Evolutionary conservation across 768 basidiomycete species (phyloP), one percentile per base, ranked within the genome.

Genomic region (Filobasidium floriforme): DNA sequence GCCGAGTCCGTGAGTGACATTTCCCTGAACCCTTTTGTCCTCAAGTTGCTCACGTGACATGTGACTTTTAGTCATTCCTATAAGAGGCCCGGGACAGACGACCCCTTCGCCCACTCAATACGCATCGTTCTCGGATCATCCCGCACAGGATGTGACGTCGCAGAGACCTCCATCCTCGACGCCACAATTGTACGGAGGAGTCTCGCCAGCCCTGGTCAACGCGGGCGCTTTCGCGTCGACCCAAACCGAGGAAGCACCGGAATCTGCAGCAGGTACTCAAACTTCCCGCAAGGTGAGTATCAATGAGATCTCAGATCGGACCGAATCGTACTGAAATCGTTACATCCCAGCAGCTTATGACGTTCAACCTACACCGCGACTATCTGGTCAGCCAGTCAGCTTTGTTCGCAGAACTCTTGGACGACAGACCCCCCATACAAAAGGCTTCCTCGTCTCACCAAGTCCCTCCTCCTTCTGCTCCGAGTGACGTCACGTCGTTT

Each of bases 341-440:
- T 49, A 5, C 22, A 15, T 49, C 22, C 14, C 54, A 15, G 14
- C 61, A 75, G 72, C 67, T 72, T 44, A 60, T 76, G 37, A 68
- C 70, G 14, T 75, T 76, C 62, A 71, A 70, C 14, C 80, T 92
- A 29, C 91, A 94, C 72, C 82, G 84, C 69, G 88, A 89, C 74
- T 90, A 87, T 73, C 84, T 94, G 52, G 85, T 85, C n/a, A 86
- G 88, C 19, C 89, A 91, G 76, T 92, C 90, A 0, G 65, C 69
- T 3, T 63, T 76, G 24, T 73, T 76, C 65, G 74, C 70, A 4
- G 84, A 83, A 9, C 82, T 92, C 49, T 84, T 92, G 88, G 29
- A 81, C 85, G 46, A 83, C 46, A 15, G 46, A 18, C 46, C 46
- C 5, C 46, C 3, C 12, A 22, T 12, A 14, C 46, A 49, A 32